A percentile compares a stretch with the other conserved stretches of the same genome.
Conservation (phyloP, 2,329 filamentous ascomycete genomes). For the Mycosphaerella sp. region DNA sequence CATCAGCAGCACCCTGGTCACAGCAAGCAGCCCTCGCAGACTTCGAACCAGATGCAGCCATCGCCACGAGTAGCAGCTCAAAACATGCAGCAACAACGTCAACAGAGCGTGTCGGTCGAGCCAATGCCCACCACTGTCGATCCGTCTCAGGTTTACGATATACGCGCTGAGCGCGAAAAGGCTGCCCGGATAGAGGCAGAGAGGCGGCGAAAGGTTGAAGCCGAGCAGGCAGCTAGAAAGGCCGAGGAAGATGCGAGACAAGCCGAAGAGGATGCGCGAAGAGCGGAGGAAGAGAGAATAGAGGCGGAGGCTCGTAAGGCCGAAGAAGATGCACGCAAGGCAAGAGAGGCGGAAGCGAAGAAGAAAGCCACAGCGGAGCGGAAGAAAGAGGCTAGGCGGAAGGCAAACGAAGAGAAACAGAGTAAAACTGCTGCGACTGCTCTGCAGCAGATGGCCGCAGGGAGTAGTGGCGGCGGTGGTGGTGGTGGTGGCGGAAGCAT, state of each 20-base stretch:
- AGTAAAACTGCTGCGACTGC: slow-evolving; percentile 28
- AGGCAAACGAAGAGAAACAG: slow-evolving; percentile 27
- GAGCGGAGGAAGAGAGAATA: slow-evolving; percentile 25
- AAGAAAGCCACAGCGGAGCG: slow-evolving; percentile 24
- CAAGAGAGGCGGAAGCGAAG: slow-evolving; percentile 21
- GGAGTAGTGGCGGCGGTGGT: neutral
- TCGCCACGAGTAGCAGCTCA: slow-evolving; percentile 25
- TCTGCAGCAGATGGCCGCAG: slow-evolving; percentile 23
- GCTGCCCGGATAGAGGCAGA: slow-evolving; percentile 33
- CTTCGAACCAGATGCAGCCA: slow-evolving; percentile 18
- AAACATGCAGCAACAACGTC: slow-evolving; percentile 19
- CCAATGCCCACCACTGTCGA: slow-evolving; percentile 44
- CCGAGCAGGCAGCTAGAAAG: slow-evolving; percentile 32
- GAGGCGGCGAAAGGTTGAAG: slow-evolving; percentile 26
- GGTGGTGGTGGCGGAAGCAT: neutral
- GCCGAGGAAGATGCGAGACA: slow-evolving; percentile 31
- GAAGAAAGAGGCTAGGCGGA: slow-evolving; percentile 30
- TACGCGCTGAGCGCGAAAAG: slow-evolving; percentile 45
- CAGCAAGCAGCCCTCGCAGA: slow-evolving; percentile 20
- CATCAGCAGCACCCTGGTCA: slow-evolving; percentile 11
- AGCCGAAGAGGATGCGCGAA: slow-evolving; percentile 25
- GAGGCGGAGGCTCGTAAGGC: slow-evolving; percentile 23
- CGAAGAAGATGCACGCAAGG: slow-evolving; percentile 21
- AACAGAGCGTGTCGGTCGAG: slow-evolving; percentile 27
- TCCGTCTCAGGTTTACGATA: slow-evolving; percentile 50